Evolutionary conservation across 345 rosid species (phyloP), one percentile per base, ranked within the genome.

Genomic region (Geranium brycei): DNA sequence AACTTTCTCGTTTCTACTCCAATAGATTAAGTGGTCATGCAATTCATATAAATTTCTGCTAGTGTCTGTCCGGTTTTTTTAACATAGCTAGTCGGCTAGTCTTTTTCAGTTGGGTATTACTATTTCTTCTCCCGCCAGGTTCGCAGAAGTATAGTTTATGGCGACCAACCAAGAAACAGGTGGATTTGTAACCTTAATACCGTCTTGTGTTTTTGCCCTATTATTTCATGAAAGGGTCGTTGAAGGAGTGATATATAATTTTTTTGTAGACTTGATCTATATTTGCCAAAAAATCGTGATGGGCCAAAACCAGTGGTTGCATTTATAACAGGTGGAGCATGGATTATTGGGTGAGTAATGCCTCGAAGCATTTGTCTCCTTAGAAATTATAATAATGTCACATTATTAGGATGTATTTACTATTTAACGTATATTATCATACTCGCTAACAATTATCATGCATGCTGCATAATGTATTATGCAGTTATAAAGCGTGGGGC

Each of bases 401-500:
- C 41, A 35, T 35, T 35, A 35, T 35, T 35, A 1, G 41, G 10
- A 35, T 35, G 41, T 35, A 4, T 35, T 35, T 35, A 35, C 10
- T 4, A 4, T 35, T 35, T 35, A 35, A 35, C 10, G 41, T 35
- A 35, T 35, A 35, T 7, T 7, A 1, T 35, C 41, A 3, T 35
- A 35, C 41, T 4, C 41, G 0, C 7, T 35, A 35, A 35, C 41
- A 35, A 7, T 35, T 35, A 35, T 35, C 5, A 4, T 35, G 41
- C 41, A 35, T 35, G 41, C 10, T 7, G 41, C 41, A 7, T 35
- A 35, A 35, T 35, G 41, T 35, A 35, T 72, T 81, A 70, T 83
- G 77, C 87, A 93, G 99, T 65, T 88, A 93, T 62, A 93, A 88
- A 77, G 97, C 96, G 41, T 90, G 99, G 99, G 97, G 99, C 63